These are phyloP conservation scores for Phytophthora cactorum DNA, from an alignment of 352 stramenopile genomes.

Conservation along the genomic window DNA sequence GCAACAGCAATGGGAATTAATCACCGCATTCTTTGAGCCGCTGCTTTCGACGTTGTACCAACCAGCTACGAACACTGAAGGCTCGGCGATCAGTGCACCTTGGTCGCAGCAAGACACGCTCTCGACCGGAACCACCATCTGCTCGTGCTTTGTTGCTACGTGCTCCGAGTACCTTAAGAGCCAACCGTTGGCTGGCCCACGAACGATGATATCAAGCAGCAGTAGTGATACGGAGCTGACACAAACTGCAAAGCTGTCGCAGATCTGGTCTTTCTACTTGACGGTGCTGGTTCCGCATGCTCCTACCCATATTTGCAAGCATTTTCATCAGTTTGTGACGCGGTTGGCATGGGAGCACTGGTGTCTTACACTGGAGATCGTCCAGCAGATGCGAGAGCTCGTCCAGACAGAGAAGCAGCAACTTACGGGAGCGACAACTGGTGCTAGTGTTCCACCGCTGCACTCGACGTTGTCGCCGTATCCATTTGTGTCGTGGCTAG, in stretches of 20 bases:
- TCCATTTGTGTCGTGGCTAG: slow-evolving; percentile 84
- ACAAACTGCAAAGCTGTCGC: slow-evolving; percentile 61
- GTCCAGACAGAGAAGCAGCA: slow-evolving; percentile 71
- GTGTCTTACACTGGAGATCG: slow-evolving; percentile 80
- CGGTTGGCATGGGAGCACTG: slow-evolving; percentile 85
- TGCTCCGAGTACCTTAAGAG: slow-evolving; percentile 73
- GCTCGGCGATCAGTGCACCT: slow-evolving; percentile 65
- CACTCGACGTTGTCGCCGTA: slow-evolving; percentile 62
- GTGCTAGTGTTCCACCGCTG: slow-evolving; percentile 15
- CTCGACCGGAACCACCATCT: slow-evolving; percentile 78
- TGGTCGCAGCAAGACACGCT: slow-evolving; percentile 78
- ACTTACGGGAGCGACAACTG: slow-evolving; percentile 33
- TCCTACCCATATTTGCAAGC: slow-evolving; percentile 79
- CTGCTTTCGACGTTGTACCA: slow-evolving; percentile 84
- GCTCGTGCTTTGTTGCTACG: slow-evolving; percentile 81
- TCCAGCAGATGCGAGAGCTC: slow-evolving; percentile 86
- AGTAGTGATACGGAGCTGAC: slow-evolving; percentile 27
- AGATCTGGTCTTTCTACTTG: slow-evolving; percentile 86
- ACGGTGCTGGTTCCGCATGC: slow-evolving; percentile 76
- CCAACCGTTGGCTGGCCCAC: neutral
- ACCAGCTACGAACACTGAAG: slow-evolving; percentile 70
- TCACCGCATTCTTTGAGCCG: slow-evolving; percentile 79
- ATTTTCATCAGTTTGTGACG: slow-evolving; percentile 83
- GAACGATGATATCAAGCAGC: slow-evolving; percentile 2
- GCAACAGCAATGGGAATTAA: slow-evolving; percentile 69